Evolutionary conservation across 2,329 filamentous ascomycete species (phyloP).

Genomic region (Elsinoe australis): DNA sequence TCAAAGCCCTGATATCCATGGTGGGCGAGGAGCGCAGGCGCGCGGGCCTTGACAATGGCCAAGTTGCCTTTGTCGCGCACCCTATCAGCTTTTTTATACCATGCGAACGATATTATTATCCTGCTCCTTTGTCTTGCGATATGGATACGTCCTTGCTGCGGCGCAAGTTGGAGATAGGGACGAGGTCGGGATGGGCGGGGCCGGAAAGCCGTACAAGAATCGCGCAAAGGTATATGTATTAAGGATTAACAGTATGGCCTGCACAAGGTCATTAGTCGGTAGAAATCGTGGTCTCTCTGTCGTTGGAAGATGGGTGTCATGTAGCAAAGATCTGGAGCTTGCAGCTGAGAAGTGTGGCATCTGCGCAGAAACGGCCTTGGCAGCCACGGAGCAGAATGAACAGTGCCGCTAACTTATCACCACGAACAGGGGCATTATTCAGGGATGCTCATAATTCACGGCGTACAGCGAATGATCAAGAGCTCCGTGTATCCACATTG

Average conservation of each 20-base stretch:
- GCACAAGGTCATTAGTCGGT: background rate
- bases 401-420: no score
- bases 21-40: conserved; percentile 12
- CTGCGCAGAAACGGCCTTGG: conserved; percentile 10
- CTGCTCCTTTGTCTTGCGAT: background rate
- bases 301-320: background rate
- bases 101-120: conserved; percentile 2
- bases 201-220: background rate
- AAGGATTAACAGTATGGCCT: background rate
- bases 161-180: background rate
- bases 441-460: no score
- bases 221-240: background rate
- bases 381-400: background rate
- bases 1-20: conserved; percentile 28
- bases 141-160: no score
- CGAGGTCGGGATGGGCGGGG: background rate
- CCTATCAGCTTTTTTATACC: background rate
- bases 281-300: background rate
- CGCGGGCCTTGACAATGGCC: conserved; percentile 8
- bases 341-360: conserved; percentile 11
- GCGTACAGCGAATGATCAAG: no score
- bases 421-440: no score
- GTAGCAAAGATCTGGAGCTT: conserved; percentile 3
- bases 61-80: conserved; percentile 12
- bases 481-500: no score